Evolutionary conservation across 225 moss, liverwort and hornwort species (phyloP).

Genomic region (Straminergon stramineum): DNA sequence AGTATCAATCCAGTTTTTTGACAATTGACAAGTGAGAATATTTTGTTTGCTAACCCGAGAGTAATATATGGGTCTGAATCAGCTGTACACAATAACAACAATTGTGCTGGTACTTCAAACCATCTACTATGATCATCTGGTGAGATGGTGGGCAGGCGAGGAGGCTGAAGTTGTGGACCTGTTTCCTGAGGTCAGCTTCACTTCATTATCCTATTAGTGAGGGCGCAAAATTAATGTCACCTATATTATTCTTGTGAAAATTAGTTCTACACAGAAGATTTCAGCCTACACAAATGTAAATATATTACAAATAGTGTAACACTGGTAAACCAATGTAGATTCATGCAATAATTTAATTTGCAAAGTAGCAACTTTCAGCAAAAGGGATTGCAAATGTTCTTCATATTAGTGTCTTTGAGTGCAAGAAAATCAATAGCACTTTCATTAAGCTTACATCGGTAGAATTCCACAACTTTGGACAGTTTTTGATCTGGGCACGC

Average conservation of each 20-base stretch:
- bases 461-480: background rate
- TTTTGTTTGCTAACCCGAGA: background rate
- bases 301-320: background rate
- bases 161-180: background rate
- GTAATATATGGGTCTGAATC: background rate
- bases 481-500: rapidly evolving
- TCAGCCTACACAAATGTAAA: background rate
- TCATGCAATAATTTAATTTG: background rate
- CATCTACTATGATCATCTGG: constrained; percentile 47
- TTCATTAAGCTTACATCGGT: too few relatives aligned
- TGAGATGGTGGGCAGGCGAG: background rate
- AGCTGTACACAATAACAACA: constrained; percentile 86
- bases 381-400: background rate
- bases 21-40: background rate
- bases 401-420: background rate
- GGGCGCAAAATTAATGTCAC: background rate
- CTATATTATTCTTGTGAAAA: background rate
- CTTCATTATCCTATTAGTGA: background rate
- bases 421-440: background rate
- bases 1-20: background rate
- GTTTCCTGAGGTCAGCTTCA: constrained; percentile 19
- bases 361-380: background rate
- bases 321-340: background rate
- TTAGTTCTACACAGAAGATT: background rate
- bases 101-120: constrained; percentile 70